Evolutionary conservation across 345 rosid species (phyloP).

Genomic region (Hibiscus tridactylites): DNA sequence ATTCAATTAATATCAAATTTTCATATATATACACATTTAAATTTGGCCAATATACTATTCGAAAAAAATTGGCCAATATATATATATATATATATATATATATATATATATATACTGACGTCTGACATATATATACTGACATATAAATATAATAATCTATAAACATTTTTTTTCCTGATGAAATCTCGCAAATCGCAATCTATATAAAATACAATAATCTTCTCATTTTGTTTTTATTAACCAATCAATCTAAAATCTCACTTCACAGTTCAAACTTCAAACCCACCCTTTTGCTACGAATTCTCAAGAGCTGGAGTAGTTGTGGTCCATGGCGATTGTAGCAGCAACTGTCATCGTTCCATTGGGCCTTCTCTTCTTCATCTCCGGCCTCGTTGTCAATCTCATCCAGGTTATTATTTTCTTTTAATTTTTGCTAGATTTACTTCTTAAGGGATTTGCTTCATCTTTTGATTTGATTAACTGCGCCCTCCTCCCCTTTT

Average conservation of each 20-base stretch:
- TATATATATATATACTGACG: no score
- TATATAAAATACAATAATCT: no score
- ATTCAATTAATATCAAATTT: no score
- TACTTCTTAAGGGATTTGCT: not conserved
- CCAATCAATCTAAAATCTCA: not conserved
- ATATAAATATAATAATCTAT: no score
- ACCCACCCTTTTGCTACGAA: not conserved
- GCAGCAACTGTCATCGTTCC: constrained; percentile 80
- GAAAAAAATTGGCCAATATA: no score
- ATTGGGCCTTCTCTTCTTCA: constrained; percentile 64
- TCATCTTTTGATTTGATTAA: not conserved
- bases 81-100: no score
- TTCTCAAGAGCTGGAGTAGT: not conserved
- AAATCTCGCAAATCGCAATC: no score
- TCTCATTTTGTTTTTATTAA: no score
- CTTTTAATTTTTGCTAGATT: not conserved
- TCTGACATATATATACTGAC: no score
- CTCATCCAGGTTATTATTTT: constrained; percentile 57
- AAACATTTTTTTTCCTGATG: no score
- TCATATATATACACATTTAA: no score
- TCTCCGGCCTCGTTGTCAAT: constrained; percentile 86
- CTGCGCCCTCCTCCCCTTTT: not conserved
- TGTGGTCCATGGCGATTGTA: constrained; percentile 52
- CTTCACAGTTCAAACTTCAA: not conserved
- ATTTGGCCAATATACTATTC: no score